Evolutionary conservation across 192 early-diverging fungal genomes (phyloP).

Genomic region (Thoreauomyces humboldtii): DNA sequence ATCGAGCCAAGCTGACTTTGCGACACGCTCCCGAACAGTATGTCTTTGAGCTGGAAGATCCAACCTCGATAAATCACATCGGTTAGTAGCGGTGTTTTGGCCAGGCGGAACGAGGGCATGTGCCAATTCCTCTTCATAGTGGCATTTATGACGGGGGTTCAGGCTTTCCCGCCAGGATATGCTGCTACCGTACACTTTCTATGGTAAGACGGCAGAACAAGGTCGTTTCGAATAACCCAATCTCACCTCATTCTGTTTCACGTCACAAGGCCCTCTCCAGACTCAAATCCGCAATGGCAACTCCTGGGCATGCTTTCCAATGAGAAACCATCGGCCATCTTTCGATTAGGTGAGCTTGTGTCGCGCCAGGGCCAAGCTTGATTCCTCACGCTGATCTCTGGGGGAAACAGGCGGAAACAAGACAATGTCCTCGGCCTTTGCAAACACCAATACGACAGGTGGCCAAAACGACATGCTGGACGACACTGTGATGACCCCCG

Average conservation of each 20-base stretch:
- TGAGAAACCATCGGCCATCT: conserved; percentile 55
- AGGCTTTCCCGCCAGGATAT: conserved; percentile 84
- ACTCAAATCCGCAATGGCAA: conserved; percentile 37
- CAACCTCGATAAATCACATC: conserved; percentile 87
- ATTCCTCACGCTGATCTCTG: no score
- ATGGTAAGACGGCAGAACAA: conserved; percentile 57
- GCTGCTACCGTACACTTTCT: conserved; percentile 92
- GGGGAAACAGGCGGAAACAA: conserved; percentile 43
- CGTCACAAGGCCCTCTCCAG: conserved; percentile 29
- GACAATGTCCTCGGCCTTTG: neutral
- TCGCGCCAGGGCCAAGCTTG: no score
- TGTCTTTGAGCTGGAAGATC: conserved; percentile 85
- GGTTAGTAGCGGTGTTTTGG: conserved; percentile 12
- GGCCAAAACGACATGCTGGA: conserved; percentile 9
- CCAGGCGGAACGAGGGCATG: neutral
- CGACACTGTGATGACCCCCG: conserved; percentile 20
- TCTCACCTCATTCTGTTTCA: neutral
- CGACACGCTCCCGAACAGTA: conserved; percentile 63
- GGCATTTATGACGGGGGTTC: conserved; percentile 83
- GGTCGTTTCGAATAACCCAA: neutral
- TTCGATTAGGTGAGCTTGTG: no score
- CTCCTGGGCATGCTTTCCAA: conserved; percentile 50
- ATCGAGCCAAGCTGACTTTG: neutral
- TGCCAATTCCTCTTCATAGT: conserved; percentile 37
- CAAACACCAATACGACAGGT: neutral